Conservation (phyloP, 768 basidiomycete species). For the Amanita jacksonii region DNA sequence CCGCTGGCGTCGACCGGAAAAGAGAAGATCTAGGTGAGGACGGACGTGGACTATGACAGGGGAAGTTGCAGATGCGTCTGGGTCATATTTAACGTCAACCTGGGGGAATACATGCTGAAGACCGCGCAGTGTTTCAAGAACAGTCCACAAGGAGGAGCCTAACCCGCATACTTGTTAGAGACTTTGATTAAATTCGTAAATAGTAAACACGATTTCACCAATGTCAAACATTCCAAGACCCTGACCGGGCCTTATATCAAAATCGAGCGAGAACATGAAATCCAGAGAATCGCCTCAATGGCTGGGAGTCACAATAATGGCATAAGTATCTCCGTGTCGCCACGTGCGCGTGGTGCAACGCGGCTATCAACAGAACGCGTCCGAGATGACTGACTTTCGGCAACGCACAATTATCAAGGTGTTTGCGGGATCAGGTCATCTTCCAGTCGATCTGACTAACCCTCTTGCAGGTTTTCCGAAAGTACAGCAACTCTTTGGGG, state of each 20-base stretch:
- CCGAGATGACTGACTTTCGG: constrained; percentile 33
- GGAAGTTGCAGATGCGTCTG: constrained; percentile 56
- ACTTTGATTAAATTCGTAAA: neutral
- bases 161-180: constrained; percentile 2
- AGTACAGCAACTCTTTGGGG: constrained; percentile 81
- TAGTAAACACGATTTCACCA: constrained; percentile 27
- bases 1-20: constrained; percentile 70
- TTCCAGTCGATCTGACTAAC: neutral
- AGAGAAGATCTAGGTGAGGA: constrained; percentile 79
- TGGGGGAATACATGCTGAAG: constrained; percentile 67
- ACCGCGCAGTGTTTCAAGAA: constrained; percentile 58
- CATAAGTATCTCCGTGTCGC: neutral
- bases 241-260: constrained; percentile 66
- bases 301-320: neutral
- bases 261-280: constrained; percentile 61
- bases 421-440: neutral
- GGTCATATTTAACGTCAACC: constrained; percentile 78
- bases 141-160: constrained; percentile 75
- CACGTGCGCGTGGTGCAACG: too few species aligned
- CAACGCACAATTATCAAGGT: constrained; percentile 44
- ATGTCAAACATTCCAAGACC: constrained; percentile 76
- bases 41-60: constrained; percentile 72
- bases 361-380: neutral
- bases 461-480: constrained; percentile 62
- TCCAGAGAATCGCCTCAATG: neutral